Base-by-base conservation (phyloP, 192 early-diverging fungal genomes). In the Podila horticola region DNA sequence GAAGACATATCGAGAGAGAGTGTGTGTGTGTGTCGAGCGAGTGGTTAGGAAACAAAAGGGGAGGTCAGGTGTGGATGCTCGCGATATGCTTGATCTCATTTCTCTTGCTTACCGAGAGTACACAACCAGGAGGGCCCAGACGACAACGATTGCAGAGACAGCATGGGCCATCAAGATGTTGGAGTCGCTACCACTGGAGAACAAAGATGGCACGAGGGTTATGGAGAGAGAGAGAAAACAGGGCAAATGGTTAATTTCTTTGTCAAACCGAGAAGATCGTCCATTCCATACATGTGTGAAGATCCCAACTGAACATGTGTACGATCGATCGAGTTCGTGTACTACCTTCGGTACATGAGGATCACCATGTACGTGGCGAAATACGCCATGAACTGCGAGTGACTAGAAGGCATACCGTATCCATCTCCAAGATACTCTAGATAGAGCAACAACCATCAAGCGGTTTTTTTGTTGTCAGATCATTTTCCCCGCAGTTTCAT, bases 371-470 rank as follows among this genome's bases (percentile, higher is more conserved):
- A 94, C 0, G 82, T 82, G 9, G 91, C 86, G 84, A 94, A 96
- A 75, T 86, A 96, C 38, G 87, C 86, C 72, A 95, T 92, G 72
- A 95, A 94, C 69, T 96, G 94, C 11, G 94, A 72, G 74, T 96
- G 95, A 34, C 87, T 90, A 10, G 91, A 93, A 11, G 95, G 95
- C 95, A 96, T 96, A 6, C 93, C 95, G 75, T 96, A 95, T 9
- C 92, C 93, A 17, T 84, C 82, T 3, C 92, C 91, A 31, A 93
- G 79, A 70, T 91, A 89, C 34, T 82, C 93, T 94, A 83, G 19
- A 62, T 6, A 31, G 22, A 15, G 15, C 28, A 64, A 41, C 19
- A 24, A 2, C 22, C n/a, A 55, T 4, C 1, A 55, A 26, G 1
- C 11, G 15, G 6, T 6, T 34, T 12, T 17, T 2, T 15, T 45